Evolutionary conservation across 2,329 filamentous ascomycete genomes (phyloP).

Genomic region (Juglanconis juglandina): DNA sequence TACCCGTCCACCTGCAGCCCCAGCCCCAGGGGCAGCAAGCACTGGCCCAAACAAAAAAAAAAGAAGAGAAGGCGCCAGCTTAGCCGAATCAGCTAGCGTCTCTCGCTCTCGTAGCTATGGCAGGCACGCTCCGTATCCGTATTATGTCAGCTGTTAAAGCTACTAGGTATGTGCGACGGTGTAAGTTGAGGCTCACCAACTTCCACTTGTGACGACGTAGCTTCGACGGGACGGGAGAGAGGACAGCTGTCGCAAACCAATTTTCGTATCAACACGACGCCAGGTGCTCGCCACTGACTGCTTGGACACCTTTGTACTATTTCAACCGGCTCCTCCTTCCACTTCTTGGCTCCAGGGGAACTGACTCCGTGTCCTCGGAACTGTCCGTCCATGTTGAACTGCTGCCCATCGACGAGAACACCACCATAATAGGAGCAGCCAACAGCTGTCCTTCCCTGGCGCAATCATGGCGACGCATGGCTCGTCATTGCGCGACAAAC

Average conservation of each 20-base stretch:
- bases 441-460: constrained; percentile 12
- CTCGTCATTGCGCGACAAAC: constrained; percentile 48
- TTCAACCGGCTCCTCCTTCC: neutral
- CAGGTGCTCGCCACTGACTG: neutral
- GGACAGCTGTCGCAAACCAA: constrained; percentile 7
- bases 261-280: neutral
- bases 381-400: constrained; percentile 9
- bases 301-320: neutral
- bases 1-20: neutral
- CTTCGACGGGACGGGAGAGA: neutral
- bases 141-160: constrained; percentile 6
- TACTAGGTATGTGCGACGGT: neutral
- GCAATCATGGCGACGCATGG: constrained; percentile 43
- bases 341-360: neutral
- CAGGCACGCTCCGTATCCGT: neutral
- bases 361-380: neutral
- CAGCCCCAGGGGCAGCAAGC: neutral
- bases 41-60: neutral
- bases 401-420: constrained; percentile 7
- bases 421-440: constrained; percentile 6
- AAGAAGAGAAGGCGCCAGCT: neutral
- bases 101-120: neutral
- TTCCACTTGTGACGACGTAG: neutral
- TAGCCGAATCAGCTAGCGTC: neutral
- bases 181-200: constrained; percentile 8